Percentiles rank a stretch among this genome's conserved stretches.
These are phyloP conservation scores for Hyparrhenia diplandra DNA, from an alignment of 176 grass and related monocot species.

Conservation along the genomic window DNA sequence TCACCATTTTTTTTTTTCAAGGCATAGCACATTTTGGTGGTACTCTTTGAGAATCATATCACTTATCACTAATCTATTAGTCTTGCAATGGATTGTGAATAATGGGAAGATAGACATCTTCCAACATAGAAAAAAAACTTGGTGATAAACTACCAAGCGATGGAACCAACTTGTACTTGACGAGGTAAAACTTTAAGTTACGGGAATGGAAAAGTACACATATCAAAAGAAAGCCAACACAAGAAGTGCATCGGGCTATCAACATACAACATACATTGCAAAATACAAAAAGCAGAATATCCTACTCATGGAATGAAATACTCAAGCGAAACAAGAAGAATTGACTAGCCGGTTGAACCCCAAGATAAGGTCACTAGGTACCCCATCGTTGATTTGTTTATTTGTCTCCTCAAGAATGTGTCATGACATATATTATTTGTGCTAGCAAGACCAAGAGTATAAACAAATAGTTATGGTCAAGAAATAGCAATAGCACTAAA, in stretches of 20 bases:
- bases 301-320: neutral
- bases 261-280: neutral
- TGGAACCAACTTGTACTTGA: too few relatives aligned
- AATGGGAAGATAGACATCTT: too few relatives aligned
- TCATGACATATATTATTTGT: slow-evolving; percentile 74
- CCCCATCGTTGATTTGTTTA: slow-evolving; percentile 91
- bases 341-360: slow-evolving; percentile 53
- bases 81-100: neutral
- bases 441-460: slow-evolving; percentile 35
- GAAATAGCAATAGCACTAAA: neutral
- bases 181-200: too few relatives aligned
- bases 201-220: neutral
- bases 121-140: too few relatives aligned
- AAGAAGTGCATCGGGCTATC: neutral
- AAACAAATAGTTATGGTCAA: slow-evolving; percentile 7
- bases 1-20: neutral
- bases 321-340: neutral
- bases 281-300: neutral
- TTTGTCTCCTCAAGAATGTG: slow-evolving; percentile 42
- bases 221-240: neutral
- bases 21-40: too few relatives aligned
- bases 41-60: neutral
- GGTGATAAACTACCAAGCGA: too few relatives aligned
- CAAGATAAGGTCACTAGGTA: slow-evolving; percentile 53
- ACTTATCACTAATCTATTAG: neutral